phyloP scores from a whole-genome alignment of 2,329 filamentous ascomycete species.

The Cladosporium colombiae region DNA sequence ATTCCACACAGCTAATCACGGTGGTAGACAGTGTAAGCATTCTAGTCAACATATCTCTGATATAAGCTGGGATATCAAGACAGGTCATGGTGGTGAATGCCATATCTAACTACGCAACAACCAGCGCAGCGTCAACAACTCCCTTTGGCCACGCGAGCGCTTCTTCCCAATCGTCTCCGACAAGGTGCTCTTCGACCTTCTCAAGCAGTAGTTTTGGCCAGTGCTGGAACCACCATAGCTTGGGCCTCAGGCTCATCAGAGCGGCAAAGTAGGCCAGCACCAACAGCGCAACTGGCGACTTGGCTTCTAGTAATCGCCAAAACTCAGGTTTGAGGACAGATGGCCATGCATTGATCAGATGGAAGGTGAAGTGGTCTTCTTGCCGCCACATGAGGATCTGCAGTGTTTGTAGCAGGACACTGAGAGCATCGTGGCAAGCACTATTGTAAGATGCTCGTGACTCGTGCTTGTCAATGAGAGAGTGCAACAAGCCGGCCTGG shows the following conservation, averaged over 20 bases:
- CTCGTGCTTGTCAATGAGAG: slow-evolving; percentile 12
- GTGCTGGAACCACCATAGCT: slow-evolving; percentile 9
- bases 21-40: too few relatives aligned
- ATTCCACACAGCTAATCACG: too few relatives aligned
- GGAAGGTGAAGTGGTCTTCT: slow-evolving; percentile 9
- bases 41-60: too few relatives aligned
- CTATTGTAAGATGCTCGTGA: neutral
- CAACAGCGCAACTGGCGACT: neutral
- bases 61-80: too few relatives aligned
- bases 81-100: too few relatives aligned
- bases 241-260: slow-evolving; percentile 1
- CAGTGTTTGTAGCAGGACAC: neutral
- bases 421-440: slow-evolving; percentile 15
- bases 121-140: neutral
- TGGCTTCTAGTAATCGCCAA: slow-evolving; percentile 1
- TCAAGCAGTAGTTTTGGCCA: slow-evolving; percentile 3
- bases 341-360: slow-evolving; percentile 15
- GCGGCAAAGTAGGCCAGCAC: slow-evolving; percentile 5
- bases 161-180: neutral
- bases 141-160: slow-evolving; percentile 8
- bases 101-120: neutral
- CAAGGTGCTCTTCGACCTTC: neutral
- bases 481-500: slow-evolving; percentile 1
- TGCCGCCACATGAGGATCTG: slow-evolving; percentile 18
- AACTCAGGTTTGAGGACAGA: neutral